Base-by-base conservation (phyloP, 768 basidiomycete genomes). In the Coprinellus micaceus region DNA sequence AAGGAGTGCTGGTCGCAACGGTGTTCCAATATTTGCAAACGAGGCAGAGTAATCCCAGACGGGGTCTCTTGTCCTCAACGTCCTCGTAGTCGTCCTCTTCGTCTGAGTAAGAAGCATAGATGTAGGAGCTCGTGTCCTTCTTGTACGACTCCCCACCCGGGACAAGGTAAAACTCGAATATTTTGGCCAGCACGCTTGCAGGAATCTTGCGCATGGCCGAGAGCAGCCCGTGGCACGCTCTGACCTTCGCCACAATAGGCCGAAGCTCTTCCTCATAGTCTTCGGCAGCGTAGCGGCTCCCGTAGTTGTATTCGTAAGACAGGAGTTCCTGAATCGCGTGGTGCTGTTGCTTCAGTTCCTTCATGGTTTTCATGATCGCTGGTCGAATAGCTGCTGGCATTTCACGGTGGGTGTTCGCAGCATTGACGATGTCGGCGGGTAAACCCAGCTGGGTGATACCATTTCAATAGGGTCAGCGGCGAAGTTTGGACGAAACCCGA, bases 21-120 rank as follows among this genome's bases (percentile, higher is more conserved):
- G 33, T 22, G 19, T 51, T 51, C 49, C 49, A 51, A 30, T 51
- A 37, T 10, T 22, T 11, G 49, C 49, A 51, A n/a, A 51, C 49
- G 10, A 33, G 33, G 33, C 49, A 51, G 33, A 51, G 49, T 12
- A 33, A 24, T 30, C 30, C 30, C 22, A 21, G 49, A 10, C 17
- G 49, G 7, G 5, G 30, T n/a, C 10, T 26, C 15, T 19, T 5
- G 40, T 7, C 7, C 15, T 21, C 40, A 43, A 4, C 28, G 3
- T 36, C 30, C 4, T 51, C 49, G 13, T 51, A 29, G 49, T 36
- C 30, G n/a, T 51, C 33, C 13, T 51, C 49, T 5, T 50, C 48
- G 48, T 15, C 19, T 26, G 19, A 19, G 13, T 47, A 3, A 26
- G 3, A 12, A n/a, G 6, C 6, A 10, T 28, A 15, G 1, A 26